These are phyloP conservation scores for Ophiostoma australiae DNA, from an alignment of 2,329 filamentous ascomycete species.

Conservation along the genomic window DNA sequence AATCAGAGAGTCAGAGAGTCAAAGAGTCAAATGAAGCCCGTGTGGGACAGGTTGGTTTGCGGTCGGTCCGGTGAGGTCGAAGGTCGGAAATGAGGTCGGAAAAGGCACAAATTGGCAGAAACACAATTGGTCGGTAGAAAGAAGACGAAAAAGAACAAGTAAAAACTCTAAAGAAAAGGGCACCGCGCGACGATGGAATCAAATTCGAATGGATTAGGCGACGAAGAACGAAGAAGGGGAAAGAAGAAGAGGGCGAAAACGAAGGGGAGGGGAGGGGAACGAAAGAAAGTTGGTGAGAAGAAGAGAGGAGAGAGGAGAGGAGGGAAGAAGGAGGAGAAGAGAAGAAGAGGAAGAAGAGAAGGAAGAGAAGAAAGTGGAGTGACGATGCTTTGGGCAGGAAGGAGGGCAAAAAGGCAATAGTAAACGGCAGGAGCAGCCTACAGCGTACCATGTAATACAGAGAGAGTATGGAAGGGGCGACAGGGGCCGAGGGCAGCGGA, in stretches of 20 bases:
- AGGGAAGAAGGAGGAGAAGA: background rate
- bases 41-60: background rate
- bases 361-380: background rate
- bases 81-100: background rate
- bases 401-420: background rate
- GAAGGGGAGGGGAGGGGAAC: constrained; percentile 16
- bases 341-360: no score
- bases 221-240: constrained; percentile 10
- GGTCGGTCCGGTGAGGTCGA: background rate
- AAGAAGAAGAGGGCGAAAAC: constrained; percentile 12
- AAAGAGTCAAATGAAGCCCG: background rate
- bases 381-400: constrained; percentile 11
- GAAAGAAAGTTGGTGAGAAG: constrained; percentile 11
- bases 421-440: constrained; percentile 1
- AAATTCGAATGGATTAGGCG: constrained; percentile 16
- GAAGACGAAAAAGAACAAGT: background rate
- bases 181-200: constrained; percentile 13
- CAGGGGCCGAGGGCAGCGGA: constrained; percentile 9
- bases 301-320: background rate
- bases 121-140: constrained; percentile 8
- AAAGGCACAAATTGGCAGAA: constrained; percentile 13
- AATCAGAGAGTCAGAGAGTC: background rate
- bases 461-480: background rate
- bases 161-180: background rate
- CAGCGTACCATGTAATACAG: no score